Conservation (phyloP, 129 eudicot species). For the Glebionis coronaria region DNA sequence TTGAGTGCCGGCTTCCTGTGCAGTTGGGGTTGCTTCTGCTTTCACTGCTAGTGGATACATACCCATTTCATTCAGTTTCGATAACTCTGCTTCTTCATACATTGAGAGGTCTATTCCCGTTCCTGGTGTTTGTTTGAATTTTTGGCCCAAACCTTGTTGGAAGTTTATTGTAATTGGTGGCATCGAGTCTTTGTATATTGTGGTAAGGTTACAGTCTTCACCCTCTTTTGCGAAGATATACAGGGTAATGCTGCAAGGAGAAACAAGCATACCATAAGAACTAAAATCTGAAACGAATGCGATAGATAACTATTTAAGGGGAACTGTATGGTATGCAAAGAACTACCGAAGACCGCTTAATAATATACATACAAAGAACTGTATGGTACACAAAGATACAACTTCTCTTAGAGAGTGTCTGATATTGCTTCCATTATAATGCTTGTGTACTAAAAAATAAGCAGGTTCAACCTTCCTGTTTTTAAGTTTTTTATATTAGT, state of each 20-base stretch:
- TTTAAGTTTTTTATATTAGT: no score
- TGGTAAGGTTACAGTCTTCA: conserved; percentile 61
- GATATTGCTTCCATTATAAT: no score
- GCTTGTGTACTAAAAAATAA: no score
- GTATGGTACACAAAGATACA: no score
- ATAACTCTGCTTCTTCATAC: conserved; percentile 51
- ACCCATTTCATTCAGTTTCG: conserved; percentile 39
- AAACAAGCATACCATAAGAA: neutral
- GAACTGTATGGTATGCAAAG: neutral
- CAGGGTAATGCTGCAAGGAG: conserved; percentile 58
- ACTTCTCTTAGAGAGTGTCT: no score
- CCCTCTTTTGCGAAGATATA: conserved; percentile 94
- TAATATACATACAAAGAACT: no score
- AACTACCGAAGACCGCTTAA: no score
- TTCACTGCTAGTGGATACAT: conserved; percentile 79
- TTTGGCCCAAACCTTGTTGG: conserved; percentile 81
- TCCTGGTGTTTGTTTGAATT: conserved; percentile 74
- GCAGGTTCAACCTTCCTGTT: no score
- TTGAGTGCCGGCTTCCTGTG: conserved; percentile 26
- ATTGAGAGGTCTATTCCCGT: conserved; percentile 77
- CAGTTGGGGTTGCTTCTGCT: conserved; percentile 66
- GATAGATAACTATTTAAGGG: neutral
- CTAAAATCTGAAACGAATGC: neutral
- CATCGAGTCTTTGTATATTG: conserved; percentile 45
- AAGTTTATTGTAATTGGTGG: conserved; percentile 63